These are phyloP conservation scores for Penicillium paneum DNA, from an alignment of 2,329 filamentous ascomycete genomes.

Conservation along the genomic window DNA sequence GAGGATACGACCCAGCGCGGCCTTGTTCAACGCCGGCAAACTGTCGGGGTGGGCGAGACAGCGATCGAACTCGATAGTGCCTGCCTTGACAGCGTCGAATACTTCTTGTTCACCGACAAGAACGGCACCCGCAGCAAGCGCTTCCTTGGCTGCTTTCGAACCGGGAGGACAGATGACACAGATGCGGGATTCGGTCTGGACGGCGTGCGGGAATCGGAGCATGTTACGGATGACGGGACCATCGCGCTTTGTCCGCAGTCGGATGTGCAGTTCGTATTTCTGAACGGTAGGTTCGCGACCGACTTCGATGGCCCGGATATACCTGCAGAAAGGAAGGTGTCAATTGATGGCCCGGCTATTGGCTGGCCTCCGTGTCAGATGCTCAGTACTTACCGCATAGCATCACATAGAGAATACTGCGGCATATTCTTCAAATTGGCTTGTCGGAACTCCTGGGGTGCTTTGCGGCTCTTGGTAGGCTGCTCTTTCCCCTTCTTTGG, in stretches of 20 bases:
- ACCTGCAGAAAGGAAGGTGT: slow-evolving; percentile 53
- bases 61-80: slow-evolving; percentile 80
- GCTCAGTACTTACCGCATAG: slow-evolving; percentile 63
- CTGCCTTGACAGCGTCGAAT: slow-evolving; percentile 73
- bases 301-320: slow-evolving; percentile 89
- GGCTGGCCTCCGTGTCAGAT: neutral
- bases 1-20: slow-evolving; percentile 73
- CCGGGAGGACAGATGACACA: slow-evolving; percentile 87
- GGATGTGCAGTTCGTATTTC: slow-evolving; percentile 89
- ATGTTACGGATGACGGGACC: slow-evolving; percentile 84
- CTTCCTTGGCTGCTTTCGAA: slow-evolving; percentile 69
- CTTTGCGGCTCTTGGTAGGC: slow-evolving; percentile 62
- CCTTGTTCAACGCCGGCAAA: slow-evolving; percentile 74
- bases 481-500: slow-evolving; percentile 51
- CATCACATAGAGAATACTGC: slow-evolving; percentile 82
- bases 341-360: slow-evolving; percentile 2
- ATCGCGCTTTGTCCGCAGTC: slow-evolving; percentile 77
- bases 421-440: slow-evolving; percentile 63
- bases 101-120: slow-evolving; percentile 82
- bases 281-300: slow-evolving; percentile 67
- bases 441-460: slow-evolving; percentile 62
- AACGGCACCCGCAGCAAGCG: slow-evolving; percentile 72
- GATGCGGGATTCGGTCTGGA: slow-evolving; percentile 83
- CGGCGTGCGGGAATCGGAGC: slow-evolving; percentile 81
- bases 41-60: slow-evolving; percentile 81